These are phyloP conservation scores for Myochromella boudieri DNA, from an alignment of 768 basidiomycete genomes.

Conservation along the genomic window DNA sequence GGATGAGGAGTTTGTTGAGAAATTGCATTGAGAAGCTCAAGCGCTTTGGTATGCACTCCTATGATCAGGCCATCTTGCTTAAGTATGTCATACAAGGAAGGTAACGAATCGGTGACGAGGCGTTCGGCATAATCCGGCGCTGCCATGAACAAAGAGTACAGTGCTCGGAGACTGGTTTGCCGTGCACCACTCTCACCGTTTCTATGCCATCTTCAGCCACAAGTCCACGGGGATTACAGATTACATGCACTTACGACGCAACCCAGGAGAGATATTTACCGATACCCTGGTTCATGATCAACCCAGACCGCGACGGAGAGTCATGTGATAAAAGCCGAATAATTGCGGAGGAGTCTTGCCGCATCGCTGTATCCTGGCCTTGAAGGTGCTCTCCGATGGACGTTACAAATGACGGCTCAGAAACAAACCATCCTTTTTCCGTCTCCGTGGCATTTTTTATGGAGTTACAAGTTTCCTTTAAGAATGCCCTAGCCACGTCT, in stretches of 20 bases:
- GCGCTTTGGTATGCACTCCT: constrained; percentile 11
- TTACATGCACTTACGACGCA: constrained; percentile 5
- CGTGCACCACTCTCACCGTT: constrained; percentile 16
- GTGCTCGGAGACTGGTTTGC: constrained; percentile 14
- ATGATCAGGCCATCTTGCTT: constrained; percentile 12
- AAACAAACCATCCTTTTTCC: constrained; percentile 16
- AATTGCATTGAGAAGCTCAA: constrained; percentile 12
- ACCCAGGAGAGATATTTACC: constrained; percentile 16
- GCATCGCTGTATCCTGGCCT: constrained; percentile 11
- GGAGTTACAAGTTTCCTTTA: constrained; percentile 7
- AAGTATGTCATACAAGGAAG: constrained; percentile 19
- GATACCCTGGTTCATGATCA: constrained; percentile 19
- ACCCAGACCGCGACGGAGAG: constrained; percentile 17
- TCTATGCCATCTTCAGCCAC: background rate
- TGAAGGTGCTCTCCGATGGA: constrained; percentile 12
- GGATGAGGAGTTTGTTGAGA: constrained; percentile 9
- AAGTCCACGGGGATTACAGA: background rate
- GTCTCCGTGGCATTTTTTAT: constrained; percentile 9
- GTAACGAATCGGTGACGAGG: constrained; percentile 13
- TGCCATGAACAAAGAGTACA: constrained; percentile 15
- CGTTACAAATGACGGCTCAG: constrained; percentile 13
- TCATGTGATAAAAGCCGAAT: constrained; percentile 14
- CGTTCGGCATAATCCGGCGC: constrained; percentile 18
- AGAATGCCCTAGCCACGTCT: constrained; percentile 12
- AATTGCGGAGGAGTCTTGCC: constrained; percentile 15